These are phyloP conservation scores for Geum urbanum DNA, from an alignment of 306 rosid genomes.

Conservation along the genomic window DNA sequence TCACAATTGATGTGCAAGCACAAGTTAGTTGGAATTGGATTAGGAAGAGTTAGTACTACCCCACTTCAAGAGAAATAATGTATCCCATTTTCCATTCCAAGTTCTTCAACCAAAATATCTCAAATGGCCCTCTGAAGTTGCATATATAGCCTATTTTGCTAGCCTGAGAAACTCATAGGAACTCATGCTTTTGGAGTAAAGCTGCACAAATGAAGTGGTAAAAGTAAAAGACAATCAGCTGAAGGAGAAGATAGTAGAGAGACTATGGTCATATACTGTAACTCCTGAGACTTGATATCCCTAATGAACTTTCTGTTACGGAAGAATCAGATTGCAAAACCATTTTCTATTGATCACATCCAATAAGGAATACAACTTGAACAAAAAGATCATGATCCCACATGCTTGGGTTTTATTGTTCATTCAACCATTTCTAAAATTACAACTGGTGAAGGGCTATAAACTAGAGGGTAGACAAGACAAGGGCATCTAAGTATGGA, in stretches of 20 bases:
- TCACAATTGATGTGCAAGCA: conserved; percentile 9
- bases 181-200: too few species aligned
- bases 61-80: not conserved
- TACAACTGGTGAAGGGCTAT: conserved; percentile 24
- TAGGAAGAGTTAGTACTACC: not conserved
- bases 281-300: too few species aligned
- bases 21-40: not conserved
- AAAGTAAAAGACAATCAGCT: too few species aligned
- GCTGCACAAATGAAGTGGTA: too few species aligned
- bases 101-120: not conserved
- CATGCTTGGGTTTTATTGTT: conserved; percentile 29
- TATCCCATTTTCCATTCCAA: not conserved
- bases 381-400: not conserved
- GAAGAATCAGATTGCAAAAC: not conserved
- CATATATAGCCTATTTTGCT: not conserved
- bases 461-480: conserved; percentile 6
- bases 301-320: not conserved
- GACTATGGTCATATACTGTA: too few species aligned
- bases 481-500: conserved; percentile 5
- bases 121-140: not conserved
- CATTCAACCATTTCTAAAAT: conserved; percentile 32
- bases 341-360: not conserved
- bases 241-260: too few species aligned
- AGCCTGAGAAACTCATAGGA: not conserved
- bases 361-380: not conserved